Evolutionary conservation across 331 rosid species (phyloP), one percentile per base, ranked within the genome.

Genomic region (Malus hybrid): DNA sequence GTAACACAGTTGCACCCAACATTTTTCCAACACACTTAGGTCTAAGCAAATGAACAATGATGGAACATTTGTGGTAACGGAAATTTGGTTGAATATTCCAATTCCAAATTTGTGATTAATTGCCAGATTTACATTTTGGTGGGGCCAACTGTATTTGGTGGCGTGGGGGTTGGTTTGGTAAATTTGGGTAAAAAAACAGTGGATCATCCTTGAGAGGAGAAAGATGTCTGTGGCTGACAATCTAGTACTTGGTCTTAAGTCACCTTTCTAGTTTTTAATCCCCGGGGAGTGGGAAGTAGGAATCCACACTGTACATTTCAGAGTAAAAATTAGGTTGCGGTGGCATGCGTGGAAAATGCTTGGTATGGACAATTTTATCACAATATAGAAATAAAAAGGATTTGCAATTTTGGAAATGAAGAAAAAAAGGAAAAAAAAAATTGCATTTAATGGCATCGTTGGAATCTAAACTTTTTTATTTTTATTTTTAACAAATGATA

Each of bases 211-310:
- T 15, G 48, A 7, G 63, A 20, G 29, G 69, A 29, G 32, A 52
- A n/a, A 58, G 16, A 61, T 32, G 73, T 22, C 7, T 36, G 81
- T 78, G 79, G 81, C 79, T 30, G 76, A 52, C n/a, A 26, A 20
- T 22, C 29, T 58, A 55, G 24, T n/a, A 55, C 61, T 19, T n/a
- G 22, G 61, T 55, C 46, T 2, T 11, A 1, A n/a, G n/a, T n/a
- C n/a, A 7, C 61, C 61, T n/a, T 55, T 50, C 0, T 4, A 39
- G 44, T 39, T 39, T 39, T 39, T 39, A 39, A 39, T 14, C 15
- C 19, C 18, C n/a, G 26, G 61, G 26, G 19, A 64, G 46, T 32
- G 68, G 44, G 68, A 32, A 19, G 9, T 34, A 34, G 42, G 12
- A 9, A 9, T 33, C 69, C 24, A 64, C 11, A 6, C 52, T 34